phyloP scores from a whole-genome alignment of 2,329 filamentous ascomycete genomes.

The Colletotrichum acutatum region DNA sequence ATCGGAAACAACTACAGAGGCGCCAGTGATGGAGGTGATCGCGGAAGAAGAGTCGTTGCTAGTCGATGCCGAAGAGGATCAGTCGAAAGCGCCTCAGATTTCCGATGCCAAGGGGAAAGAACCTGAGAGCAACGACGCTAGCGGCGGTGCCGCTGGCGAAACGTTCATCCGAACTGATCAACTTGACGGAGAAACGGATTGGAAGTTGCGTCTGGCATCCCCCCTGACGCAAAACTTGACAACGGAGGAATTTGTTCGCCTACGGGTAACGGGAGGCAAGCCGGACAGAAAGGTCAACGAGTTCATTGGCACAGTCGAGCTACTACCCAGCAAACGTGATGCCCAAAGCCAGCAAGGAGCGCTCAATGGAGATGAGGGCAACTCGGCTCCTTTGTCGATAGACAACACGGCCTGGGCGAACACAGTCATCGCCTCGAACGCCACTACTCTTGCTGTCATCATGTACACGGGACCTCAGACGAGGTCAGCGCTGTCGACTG shows the following conservation, averaged over 20 bases:
- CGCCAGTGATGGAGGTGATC: conserved; percentile 39
- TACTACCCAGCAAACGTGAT: conserved; percentile 67
- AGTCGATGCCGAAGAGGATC: conserved; percentile 52
- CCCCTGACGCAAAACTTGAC: conserved; percentile 84
- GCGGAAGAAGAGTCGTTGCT: conserved; percentile 51
- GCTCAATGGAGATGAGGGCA: conserved; percentile 50
- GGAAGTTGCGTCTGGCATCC: conserved; percentile 93
- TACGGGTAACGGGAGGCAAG: conserved; percentile 83
- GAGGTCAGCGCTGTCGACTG: conserved; percentile 91
- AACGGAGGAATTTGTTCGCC: conserved; percentile 75
- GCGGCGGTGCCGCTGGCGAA: conserved; percentile 73
- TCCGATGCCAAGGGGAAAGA: conserved; percentile 47
- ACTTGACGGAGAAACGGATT: conserved; percentile 96
- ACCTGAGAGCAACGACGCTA: conserved; percentile 44
- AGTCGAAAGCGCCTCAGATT: conserved; percentile 38
- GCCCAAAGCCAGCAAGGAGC: conserved; percentile 56
- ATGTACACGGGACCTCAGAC: conserved; percentile 96
- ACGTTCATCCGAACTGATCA: conserved; percentile 98
- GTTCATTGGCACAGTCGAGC: conserved; percentile 88
- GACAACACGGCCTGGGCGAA: conserved; percentile 99
- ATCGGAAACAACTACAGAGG: conserved; percentile 57
- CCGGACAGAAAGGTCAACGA: conserved; percentile 96
- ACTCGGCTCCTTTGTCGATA: conserved; percentile 82
- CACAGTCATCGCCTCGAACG: conserved; percentile 94
- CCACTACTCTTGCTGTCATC: conserved; percentile 86